Base-by-base conservation (phyloP, 2,329 filamentous ascomycete genomes). In the Albophoma yamanashiensis region DNA sequence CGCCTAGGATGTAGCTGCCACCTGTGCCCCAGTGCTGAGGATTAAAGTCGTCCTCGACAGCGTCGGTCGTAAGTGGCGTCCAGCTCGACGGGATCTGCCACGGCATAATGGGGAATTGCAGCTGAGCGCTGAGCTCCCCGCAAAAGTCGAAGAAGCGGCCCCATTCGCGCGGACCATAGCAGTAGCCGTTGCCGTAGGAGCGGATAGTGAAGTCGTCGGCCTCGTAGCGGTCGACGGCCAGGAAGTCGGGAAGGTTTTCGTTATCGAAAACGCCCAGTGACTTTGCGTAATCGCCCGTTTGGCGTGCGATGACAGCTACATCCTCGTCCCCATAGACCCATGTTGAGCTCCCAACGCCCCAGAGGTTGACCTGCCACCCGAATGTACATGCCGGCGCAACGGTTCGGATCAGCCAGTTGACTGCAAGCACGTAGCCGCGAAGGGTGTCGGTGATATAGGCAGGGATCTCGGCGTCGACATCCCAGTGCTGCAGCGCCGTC, bases 21-120 rank as follows among this genome's bases (percentile, higher is more conserved):
- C 39, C 58, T 15, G 58, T 59, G 38, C 58, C 58, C 58, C 58
- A 59, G 58, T 55, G 39, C 45, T 55, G 47, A 22, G 25, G 9
- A 25, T 39, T 40, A 4, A 58, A 60, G 43, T 57, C 39, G 14
- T 22, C 40, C 25, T 43, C 15, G 50, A 56, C 56, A 25, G 34
- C 4, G 45, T 61, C 59, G 12, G 38, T 50, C 11, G 43, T 31
- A 4, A 25, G 34, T 14, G 60, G 60, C 12, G 53, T 52, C n/a
- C 47, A 55, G 53, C 53, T 59, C n/a, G 60, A 17, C 9, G 60
- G 57, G 27, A 59, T 59, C 60, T 59, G 60, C 60, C 60, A 61
- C 43, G 57, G 34, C 60, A 59, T 59, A 6, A 61, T 25, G 31
- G 57, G 60, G 14, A 36, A 31, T 20, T 38, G 31, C 8, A 61